Percentiles rank a stretch among this genome's conserved stretches.
Evolutionary conservation across 805 yeast genomes (phyloP).

Genomic region (Pichia membranifaciens): DNA sequence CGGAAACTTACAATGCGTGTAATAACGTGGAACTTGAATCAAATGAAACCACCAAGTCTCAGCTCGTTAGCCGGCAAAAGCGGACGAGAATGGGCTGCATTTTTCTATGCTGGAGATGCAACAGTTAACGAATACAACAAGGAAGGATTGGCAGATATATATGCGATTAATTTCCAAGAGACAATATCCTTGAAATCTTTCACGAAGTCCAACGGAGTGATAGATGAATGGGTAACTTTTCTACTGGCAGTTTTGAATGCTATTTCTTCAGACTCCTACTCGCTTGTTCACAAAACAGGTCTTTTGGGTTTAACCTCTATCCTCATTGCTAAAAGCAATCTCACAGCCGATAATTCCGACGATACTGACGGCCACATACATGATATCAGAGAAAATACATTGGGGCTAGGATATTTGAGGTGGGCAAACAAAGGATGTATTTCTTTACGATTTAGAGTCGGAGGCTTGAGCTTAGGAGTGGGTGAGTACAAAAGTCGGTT

Average conservation of each 20-base stretch:
- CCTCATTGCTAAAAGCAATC: slow-evolving; percentile 28
- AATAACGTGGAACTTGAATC: slow-evolving; percentile 38
- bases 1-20: slow-evolving; percentile 20
- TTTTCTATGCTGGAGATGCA: slow-evolving; percentile 12
- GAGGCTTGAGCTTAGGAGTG: slow-evolving; percentile 24
- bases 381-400: slow-evolving; percentile 34
- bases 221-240: slow-evolving; percentile 30
- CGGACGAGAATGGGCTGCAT: slow-evolving; percentile 12
- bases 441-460: slow-evolving; percentile 37
- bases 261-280: slow-evolving; percentile 21
- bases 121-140: not conserved
- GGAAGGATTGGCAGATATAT: slow-evolving; percentile 28
- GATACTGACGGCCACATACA: slow-evolving; percentile 34
- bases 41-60: slow-evolving; percentile 13
- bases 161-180: slow-evolving; percentile 45
- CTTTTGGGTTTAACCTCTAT: slow-evolving; percentile 48
- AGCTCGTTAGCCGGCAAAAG: slow-evolving; percentile 5
- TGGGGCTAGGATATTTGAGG: slow-evolving; percentile 54
- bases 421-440: slow-evolving; percentile 65
- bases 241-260: slow-evolving; percentile 22
- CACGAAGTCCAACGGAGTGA: slow-evolving; percentile 30
- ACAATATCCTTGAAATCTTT: slow-evolving; percentile 43
- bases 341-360: slow-evolving; percentile 15
- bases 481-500: not conserved
- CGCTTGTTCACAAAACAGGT: slow-evolving; percentile 39